Evolutionary conservation across 345 rosid genomes (phyloP).

Genomic region (Hibiscus mutabilis): DNA sequence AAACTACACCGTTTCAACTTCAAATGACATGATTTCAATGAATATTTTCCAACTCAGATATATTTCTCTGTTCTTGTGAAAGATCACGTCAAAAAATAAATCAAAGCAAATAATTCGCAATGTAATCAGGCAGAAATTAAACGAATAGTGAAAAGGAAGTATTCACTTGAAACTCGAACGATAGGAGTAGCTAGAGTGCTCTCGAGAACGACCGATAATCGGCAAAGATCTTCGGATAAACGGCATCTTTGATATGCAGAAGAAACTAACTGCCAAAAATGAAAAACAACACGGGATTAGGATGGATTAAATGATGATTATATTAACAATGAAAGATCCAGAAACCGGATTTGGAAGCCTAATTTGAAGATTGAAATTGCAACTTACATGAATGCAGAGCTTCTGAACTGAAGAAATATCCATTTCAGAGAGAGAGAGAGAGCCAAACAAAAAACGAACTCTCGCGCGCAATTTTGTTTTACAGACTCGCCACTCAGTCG

Average conservation of each 20-base stretch:
- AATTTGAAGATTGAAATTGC: neutral
- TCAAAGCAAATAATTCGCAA: neutral
- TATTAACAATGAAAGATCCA: neutral
- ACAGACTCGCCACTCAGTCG: neutral
- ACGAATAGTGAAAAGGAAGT: slow-evolving; percentile 1
- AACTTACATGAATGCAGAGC: slow-evolving; percentile 24
- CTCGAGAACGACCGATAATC: slow-evolving; percentile 53
- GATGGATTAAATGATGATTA: neutral
- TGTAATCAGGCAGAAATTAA: neutral
- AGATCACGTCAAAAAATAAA: neutral
- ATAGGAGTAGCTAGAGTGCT: slow-evolving; percentile 23
- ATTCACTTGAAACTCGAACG: slow-evolving; percentile 50
- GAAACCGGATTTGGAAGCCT: neutral
- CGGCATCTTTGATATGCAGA: slow-evolving; percentile 73
- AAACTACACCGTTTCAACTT: neutral
- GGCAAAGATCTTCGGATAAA: slow-evolving; percentile 48
- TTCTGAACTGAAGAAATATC: slow-evolving; percentile 23
- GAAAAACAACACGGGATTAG: neutral
- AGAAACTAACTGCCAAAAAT: slow-evolving; percentile 44
- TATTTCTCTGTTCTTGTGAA: neutral
- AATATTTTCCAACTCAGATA: too few relatives aligned
- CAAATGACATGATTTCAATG: neutral
- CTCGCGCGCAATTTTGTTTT: slow-evolving; percentile 4
- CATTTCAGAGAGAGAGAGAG: slow-evolving; percentile 6
- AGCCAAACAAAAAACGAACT: neutral